Evolutionary conservation across 176 grass and related monocot species (phyloP).

Genomic region (Carex pumila): DNA sequence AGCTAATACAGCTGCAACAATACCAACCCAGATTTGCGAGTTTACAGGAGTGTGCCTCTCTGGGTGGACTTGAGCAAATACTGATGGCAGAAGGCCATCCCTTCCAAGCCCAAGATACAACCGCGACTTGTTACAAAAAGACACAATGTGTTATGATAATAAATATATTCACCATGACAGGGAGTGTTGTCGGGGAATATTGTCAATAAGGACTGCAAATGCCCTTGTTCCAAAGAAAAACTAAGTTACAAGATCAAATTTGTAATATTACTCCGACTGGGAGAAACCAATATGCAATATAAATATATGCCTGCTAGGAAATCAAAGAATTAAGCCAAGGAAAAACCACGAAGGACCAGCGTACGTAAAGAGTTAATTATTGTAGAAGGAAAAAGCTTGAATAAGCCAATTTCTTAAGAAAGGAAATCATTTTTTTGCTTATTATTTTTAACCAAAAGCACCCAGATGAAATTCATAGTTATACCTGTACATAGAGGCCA

Average conservation of each 20-base stretch:
- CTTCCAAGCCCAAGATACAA: slow-evolving; percentile 98
- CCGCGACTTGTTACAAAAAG: slow-evolving; percentile 59
- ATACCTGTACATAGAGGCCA: slow-evolving; percentile 97
- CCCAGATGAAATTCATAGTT: neutral
- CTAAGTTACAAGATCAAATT: neutral
- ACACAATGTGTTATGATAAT: slow-evolving; percentile 15
- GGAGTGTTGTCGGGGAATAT: neutral
- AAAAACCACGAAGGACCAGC: neutral
- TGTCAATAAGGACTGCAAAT: neutral
- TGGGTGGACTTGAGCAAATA: slow-evolving; percentile 82
- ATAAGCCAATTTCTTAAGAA: neutral
- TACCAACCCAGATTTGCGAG: slow-evolving; percentile 95
- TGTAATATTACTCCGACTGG: neutral
- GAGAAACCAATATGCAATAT: neutral
- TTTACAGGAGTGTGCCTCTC: slow-evolving; percentile 75
- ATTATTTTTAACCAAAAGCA: neutral
- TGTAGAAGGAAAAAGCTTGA: neutral
- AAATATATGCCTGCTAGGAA: too few relatives aligned
- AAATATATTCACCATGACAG: slow-evolving; percentile 11
- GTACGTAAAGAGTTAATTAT: neutral
- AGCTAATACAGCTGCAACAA: slow-evolving; percentile 71
- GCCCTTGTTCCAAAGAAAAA: neutral
- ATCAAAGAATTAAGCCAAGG: neutral
- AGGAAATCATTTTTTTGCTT: neutral
- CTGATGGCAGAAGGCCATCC: slow-evolving; percentile 71